Evolutionary conservation across 108 stramenopile species (phyloP).

Genomic region (Cyclotella kingstonii): DNA sequence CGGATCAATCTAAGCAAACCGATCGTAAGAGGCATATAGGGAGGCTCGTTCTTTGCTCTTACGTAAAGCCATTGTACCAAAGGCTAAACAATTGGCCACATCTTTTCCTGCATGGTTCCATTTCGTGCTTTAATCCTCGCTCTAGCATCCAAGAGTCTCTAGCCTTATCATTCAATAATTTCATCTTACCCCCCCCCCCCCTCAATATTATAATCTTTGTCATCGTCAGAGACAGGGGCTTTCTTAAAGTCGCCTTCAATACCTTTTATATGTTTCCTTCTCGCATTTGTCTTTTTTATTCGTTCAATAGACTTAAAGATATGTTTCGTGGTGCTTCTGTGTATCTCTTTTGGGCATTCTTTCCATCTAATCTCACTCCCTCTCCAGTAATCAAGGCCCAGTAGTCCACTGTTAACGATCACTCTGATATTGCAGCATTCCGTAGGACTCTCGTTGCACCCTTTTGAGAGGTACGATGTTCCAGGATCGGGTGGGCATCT

Average conservation of each 20-base stretch:
- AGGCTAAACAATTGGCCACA: conserved; percentile 86
- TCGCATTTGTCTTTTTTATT: conserved; percentile 77
- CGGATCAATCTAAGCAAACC: conserved; percentile 98
- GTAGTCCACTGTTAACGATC: no score
- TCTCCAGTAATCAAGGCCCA: no score
- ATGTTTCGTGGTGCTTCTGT: conserved; percentile 91
- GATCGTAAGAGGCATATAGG: conserved; percentile 98
- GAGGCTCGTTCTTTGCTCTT: conserved; percentile 92
- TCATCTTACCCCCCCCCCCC: conserved; percentile 20
- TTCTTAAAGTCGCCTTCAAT: conserved; percentile 77
- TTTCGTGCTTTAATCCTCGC: conserved; percentile 87
- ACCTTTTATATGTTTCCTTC: conserved; percentile 64
- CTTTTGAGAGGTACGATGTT: no score
- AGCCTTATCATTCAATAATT: conserved; percentile 69
- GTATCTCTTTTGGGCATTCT: conserved; percentile 99
- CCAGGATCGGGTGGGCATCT: no score
- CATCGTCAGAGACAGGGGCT: conserved; percentile 54
- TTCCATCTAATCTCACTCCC: no score
- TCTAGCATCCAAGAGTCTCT: conserved; percentile 73
- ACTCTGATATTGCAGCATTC: no score
- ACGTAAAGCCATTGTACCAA: conserved; percentile 97
- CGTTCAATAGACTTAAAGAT: conserved; percentile 88
- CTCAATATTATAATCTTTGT: conserved; percentile 55
- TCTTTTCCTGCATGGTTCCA: conserved; percentile 52
- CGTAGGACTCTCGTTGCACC: no score